Evolutionary conservation across 306 rosid species (phyloP).

Genomic region (Lupinus albus): DNA sequence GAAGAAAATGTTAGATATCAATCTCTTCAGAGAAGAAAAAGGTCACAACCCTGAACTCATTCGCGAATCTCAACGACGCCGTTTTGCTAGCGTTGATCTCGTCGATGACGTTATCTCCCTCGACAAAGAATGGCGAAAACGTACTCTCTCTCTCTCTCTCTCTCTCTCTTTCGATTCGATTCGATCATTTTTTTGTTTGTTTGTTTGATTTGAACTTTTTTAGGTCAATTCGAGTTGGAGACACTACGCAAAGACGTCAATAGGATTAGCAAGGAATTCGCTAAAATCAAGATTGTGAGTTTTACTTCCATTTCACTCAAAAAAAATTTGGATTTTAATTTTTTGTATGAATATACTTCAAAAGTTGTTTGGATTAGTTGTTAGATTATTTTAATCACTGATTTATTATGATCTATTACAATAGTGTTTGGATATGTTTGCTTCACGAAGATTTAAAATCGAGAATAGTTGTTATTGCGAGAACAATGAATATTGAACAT

Average conservation of each 20-base stretch:
- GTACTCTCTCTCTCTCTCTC: constrained; percentile 44
- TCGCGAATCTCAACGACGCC: constrained; percentile 96
- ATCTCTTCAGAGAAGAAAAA: constrained; percentile 84
- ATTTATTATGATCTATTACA: too few relatives aligned
- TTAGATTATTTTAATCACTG: too few relatives aligned
- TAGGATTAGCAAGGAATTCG: constrained; percentile 76
- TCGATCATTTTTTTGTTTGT: background rate
- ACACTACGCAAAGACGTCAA: constrained; percentile 73
- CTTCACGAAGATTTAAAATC: too few relatives aligned
- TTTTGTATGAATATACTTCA: too few relatives aligned
- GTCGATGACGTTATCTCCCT: constrained; percentile 83
- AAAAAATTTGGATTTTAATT: too few relatives aligned
- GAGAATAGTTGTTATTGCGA: too few relatives aligned
- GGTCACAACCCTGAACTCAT: constrained; percentile 81
- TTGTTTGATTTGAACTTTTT: background rate
- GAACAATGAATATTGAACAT: too few relatives aligned
- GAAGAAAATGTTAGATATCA: constrained; percentile 74
- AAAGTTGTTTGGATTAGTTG: too few relatives aligned
- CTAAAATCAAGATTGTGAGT: constrained; percentile 64
- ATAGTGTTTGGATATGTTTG: too few relatives aligned
- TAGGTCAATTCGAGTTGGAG: constrained; percentile 79
- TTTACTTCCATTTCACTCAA: too few relatives aligned
- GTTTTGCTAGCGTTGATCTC: constrained; percentile 68
- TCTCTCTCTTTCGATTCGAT: background rate
- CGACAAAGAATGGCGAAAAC: constrained; percentile 91